Evolutionary conservation across 495 filamentous ascomycete species (phyloP), one percentile per base, ranked within the genome.

Genomic region (Podospora tetraspora): DNA sequence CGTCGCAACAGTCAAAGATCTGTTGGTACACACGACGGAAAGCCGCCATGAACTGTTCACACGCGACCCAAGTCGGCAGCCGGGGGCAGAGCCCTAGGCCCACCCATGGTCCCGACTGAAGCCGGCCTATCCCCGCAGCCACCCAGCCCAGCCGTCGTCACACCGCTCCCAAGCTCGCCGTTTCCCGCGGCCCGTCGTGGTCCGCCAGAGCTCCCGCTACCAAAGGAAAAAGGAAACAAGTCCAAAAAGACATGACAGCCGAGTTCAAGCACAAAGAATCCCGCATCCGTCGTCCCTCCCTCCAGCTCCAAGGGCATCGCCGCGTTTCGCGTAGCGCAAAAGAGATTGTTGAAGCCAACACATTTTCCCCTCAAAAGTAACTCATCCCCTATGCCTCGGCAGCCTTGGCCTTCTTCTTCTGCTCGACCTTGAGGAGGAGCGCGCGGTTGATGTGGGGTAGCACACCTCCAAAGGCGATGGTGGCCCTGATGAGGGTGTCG

Each of bases 381-480:
- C 24, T 30, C 57, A 16, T 23, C n/a, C 24, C 57, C 29, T 82
- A 89, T 62, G 80, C 84, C 75, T 88, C 86, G 66, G 81, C 78
- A 59, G 84, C 83, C 87, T 92, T 92, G 79, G 80, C 87, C 85
- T 94, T 96, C 92, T 99, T 99, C 91, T 97, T 98, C 82, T 98
- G 93, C 82, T 98, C 96, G 64, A 98, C 96, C 90, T 99, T 99
- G 76, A 98, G 86, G 70, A 99, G 85, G 69, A 99, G 84, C 24
- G 95, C 95, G 71, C 95, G 91, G 84, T 99, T 97, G 91, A 99
- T 99, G 79, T 97, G 95, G 32, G 95, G 95, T 73, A 99, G 84
- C 56, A 99, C 95, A 90, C 95, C 95, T 82, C 95, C 95, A 70
- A 96, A 97, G 67, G 95, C 95, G 77, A 99, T 99, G 61, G 95